Conservation (phyloP, 441 rosid genomes). For the Gossypium davidsonii region DNA sequence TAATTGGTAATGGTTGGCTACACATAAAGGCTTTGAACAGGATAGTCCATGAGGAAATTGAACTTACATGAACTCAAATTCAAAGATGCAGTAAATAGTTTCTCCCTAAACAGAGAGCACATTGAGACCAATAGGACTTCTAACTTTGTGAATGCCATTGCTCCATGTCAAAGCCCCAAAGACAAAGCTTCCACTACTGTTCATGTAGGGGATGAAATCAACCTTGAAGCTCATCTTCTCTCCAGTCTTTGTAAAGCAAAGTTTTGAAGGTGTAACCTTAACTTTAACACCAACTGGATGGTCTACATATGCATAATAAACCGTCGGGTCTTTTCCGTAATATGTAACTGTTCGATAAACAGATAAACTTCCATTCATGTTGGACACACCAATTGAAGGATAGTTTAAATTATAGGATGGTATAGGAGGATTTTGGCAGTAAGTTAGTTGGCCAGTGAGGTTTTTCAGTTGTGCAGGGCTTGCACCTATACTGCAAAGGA, state of each 20-base stretch:
- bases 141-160: conserved; percentile 29
- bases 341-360: conserved; percentile 37
- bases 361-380: conserved; percentile 35
- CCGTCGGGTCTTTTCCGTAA: conserved; percentile 30
- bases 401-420: conserved; percentile 37
- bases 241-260: conserved; percentile 32
- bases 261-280: conserved; percentile 31
- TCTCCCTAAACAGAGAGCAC: conserved; percentile 19
- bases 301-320: conserved; percentile 23
- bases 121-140: conserved; percentile 41
- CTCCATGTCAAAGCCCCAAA: conserved; percentile 48
- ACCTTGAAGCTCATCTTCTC: conserved; percentile 35
- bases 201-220: conserved; percentile 33
- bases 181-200: conserved; percentile 34
- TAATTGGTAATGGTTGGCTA: not conserved
- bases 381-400: conserved; percentile 44
- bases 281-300: conserved; percentile 31
- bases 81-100: not conserved
- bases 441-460: conserved; percentile 35
- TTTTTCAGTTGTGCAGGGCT: conserved; percentile 35
- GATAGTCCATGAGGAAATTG: not conserved
- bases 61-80: not conserved
- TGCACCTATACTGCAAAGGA: conserved; percentile 48
- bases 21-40: not conserved
- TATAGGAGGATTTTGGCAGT: conserved; percentile 23